Conservation (phyloP, 257 asterid species). For the Salvia hispanica region DNA sequence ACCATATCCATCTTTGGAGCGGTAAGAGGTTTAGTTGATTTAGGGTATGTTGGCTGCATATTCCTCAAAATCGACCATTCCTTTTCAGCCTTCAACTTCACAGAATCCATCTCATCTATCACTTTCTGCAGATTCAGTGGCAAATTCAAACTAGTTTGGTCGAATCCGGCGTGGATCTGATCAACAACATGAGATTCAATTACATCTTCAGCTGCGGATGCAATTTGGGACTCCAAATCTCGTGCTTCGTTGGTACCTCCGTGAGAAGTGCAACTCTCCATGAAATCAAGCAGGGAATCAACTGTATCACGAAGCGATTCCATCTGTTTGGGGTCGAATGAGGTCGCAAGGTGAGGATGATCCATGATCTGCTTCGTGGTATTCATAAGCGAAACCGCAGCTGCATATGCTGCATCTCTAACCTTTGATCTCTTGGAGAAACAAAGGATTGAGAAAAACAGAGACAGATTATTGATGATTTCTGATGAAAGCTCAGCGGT, state of each 20-base stretch:
- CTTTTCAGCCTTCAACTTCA: neutral
- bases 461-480: neutral
- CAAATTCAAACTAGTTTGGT: neutral
- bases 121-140: neutral
- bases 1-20: no score
- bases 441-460: neutral
- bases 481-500: no score
- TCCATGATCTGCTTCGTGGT: constrained; percentile 4
- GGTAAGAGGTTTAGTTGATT: no score
- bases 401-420: neutral
- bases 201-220: neutral
- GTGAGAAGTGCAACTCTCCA: neutral
- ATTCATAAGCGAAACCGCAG: neutral
- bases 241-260: neutral
- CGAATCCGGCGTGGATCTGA: neutral
- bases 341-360: neutral
- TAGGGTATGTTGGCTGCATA: no score
- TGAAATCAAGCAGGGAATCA: neutral
- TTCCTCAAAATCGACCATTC: neutral
- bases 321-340: neutral
- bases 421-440: neutral
- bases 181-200: neutral
- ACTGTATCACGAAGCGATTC: neutral
- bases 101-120: neutral
- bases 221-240: neutral